Evolutionary conservation across 352 stramenopile genomes (phyloP).

Genomic region (Pythium dissimile): DNA sequence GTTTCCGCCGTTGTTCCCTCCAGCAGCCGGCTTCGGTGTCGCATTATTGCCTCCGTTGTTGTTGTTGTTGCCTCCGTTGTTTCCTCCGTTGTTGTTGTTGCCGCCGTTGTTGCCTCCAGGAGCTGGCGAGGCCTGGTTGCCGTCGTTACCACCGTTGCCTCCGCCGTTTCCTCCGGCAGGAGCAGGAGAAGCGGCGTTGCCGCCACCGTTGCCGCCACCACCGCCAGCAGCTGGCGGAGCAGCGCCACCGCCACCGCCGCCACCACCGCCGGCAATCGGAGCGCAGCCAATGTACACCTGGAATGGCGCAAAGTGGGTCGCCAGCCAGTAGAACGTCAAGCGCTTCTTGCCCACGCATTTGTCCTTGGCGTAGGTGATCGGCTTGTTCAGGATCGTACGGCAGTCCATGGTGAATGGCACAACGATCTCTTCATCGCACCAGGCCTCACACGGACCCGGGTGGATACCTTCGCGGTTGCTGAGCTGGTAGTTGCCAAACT

Average conservation of each 20-base stretch:
- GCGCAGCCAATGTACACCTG: conserved; percentile 40
- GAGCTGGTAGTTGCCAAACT: conserved; percentile 1
- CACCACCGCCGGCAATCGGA: not conserved
- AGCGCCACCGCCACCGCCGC: not conserved
- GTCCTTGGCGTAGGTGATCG: conserved; percentile 31
- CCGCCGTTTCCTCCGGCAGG: not conserved
- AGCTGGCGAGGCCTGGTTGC: too few species aligned
- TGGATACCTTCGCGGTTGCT: conserved; percentile 9
- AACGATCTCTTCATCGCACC: conserved; percentile 41
- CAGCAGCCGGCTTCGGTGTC: too few species aligned
- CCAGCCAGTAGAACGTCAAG: conserved; percentile 52
- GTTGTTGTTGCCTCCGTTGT: not conserved
- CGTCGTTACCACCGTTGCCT: not conserved
- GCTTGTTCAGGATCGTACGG: conserved; percentile 2
- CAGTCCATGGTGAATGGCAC: conserved; percentile 35
- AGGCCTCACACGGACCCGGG: conserved; percentile 37
- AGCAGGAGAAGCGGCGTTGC: not conserved
- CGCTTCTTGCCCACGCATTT: conserved; percentile 33
- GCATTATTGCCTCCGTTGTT: not conserved
- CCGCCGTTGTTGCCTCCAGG: not conserved
- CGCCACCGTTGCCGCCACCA: not conserved
- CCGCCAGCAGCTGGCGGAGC: not conserved
- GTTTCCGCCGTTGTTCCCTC: not conserved
- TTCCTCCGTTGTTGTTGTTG: not conserved
- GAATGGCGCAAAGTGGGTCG: conserved; percentile 38